Base-by-base conservation (phyloP, 208 protist species). In the Wallacemonas sp. region DNA sequence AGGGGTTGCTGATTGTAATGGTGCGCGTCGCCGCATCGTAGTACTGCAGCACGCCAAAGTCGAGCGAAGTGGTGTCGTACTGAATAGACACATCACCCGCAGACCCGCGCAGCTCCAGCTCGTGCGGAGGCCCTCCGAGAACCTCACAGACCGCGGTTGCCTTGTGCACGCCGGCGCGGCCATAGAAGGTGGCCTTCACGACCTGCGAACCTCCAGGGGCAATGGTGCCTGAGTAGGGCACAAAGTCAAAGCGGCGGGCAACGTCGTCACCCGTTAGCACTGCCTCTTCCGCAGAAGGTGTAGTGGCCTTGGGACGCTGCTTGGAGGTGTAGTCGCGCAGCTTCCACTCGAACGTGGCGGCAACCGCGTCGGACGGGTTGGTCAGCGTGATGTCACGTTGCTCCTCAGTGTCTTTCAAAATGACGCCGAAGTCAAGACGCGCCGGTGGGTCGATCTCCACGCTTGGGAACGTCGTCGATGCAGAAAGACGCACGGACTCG, bases 161-260 rank as follows among this genome's bases (percentile, higher is more conserved):
- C 27, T 65, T 68, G 72, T 84, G 81, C 56, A 62, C 33, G 42
- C 84, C 86, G 19, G 60, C 49, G 21, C 63, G 61, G 3, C 91
- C 91, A 49, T 90, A 90, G 75, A 97, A 98, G 0, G 94, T 74
- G 28, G 98, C 92, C 73, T 97, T 87, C n/a, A 98, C 76, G 15
- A 46, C 44, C 39, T 85, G 68, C 31, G 66, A 72, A 56, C 70
- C 89, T 12, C 96, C 97, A 0, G 97, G 92, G 30, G 71, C 59
- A 24, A 99, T 82, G 17, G 71, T 71, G 27, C 95, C 95, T 8
- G 86, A 73, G 63, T 97, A 97, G 14, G 97, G 97, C 0, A 98
- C 68, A 66, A 99, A 84, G 70, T 99, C 97, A 68, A 98, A 98
- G 11, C 77, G 21, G 24, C 44, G 38, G 19, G 34, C 33, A 33